Conservation (phyloP, 352 stramenopile genomes). For the Phytopythium sindhum region DNA sequence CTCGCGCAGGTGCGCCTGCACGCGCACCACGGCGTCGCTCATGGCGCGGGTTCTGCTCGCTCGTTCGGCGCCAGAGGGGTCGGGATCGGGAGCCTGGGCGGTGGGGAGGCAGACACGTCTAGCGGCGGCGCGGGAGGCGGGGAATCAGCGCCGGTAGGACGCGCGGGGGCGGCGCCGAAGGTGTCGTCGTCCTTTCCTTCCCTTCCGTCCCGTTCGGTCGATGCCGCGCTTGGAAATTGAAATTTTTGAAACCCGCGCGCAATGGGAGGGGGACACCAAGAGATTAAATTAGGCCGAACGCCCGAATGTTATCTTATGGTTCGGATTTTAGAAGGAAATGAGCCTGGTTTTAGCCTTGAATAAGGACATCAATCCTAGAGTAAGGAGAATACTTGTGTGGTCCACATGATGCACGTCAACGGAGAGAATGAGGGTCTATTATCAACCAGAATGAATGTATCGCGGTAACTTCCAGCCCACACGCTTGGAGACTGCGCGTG, state of each 20-base stretch:
- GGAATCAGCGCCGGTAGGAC: background rate
- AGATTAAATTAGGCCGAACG: background rate
- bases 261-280: background rate
- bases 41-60: conserved; percentile 18
- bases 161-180: background rate
- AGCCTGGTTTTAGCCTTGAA: background rate
- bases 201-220: background rate
- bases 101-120: background rate
- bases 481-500: background rate
- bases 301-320: background rate
- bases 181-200: background rate
- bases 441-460: background rate
- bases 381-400: background rate
- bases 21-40: conserved; percentile 63
- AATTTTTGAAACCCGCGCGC: conserved; percentile 5
- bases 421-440: background rate
- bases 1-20: conserved; percentile 50
- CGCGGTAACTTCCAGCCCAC: background rate
- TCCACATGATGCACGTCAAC: background rate
- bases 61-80: background rate
- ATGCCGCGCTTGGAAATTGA: conserved; percentile 1
- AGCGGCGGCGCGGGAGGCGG: background rate
- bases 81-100: background rate
- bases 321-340: background rate
- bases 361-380: background rate